Percentiles rank a stretch among this genome's conserved stretches.
Conservation (phyloP, 2,329 filamentous ascomycete genomes). For the Colletotrichum sublineola region DNA sequence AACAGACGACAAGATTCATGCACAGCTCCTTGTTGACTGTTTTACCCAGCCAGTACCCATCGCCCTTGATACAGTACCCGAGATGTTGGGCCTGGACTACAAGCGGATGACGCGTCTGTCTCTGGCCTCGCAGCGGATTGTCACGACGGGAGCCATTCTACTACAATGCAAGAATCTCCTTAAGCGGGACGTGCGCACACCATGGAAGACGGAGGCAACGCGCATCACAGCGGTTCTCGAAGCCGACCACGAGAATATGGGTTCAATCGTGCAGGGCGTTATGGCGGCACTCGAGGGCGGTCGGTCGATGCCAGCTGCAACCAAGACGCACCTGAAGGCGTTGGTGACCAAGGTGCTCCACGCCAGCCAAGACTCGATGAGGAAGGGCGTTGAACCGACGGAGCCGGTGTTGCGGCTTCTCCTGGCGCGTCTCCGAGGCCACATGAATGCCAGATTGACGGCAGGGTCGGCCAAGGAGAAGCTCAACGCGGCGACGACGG, state of each 20-base stretch:
- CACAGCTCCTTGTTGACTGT: constrained; percentile 80
- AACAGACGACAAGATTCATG: constrained; percentile 78
- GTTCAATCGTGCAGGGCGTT: constrained; percentile 69
- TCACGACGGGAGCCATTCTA: constrained; percentile 80
- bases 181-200: constrained; percentile 81
- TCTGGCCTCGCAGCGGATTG: constrained; percentile 65
- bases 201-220: constrained; percentile 81
- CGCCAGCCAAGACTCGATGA: constrained; percentile 62
- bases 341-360: constrained; percentile 69
- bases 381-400: constrained; percentile 57
- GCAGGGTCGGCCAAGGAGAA: constrained; percentile 78
- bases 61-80: constrained; percentile 70
- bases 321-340: constrained; percentile 69
- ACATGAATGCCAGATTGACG: constrained; percentile 74
- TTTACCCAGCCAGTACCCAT: constrained; percentile 76
- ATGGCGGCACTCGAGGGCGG: constrained; percentile 74
- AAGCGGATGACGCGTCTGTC: constrained; percentile 67
- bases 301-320: constrained; percentile 74
- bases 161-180: constrained; percentile 86
- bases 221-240: constrained; percentile 80
- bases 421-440: constrained; percentile 74
- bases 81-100: constrained; percentile 79
- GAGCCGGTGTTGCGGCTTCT: constrained; percentile 75
- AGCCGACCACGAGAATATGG: constrained; percentile 62
- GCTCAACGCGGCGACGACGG: constrained; percentile 76